These are phyloP conservation scores for Ophiosphaerella herpotricha DNA, from an alignment of 2,329 filamentous ascomycete species.

Conservation along the genomic window DNA sequence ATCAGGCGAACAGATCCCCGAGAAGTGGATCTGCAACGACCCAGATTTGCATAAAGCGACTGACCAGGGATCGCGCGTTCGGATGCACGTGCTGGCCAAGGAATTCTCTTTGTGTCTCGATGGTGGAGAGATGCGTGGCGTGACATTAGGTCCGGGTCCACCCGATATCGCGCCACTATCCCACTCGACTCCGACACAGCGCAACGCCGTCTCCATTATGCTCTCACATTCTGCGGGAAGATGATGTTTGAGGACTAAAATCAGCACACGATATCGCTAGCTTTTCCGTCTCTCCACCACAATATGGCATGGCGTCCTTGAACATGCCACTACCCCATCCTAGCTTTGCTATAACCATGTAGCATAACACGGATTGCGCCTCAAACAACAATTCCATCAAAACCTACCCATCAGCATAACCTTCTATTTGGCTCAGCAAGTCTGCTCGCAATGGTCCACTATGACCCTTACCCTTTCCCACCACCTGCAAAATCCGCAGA, in stretches of 20 bases:
- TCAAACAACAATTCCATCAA: too few species aligned
- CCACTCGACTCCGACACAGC: background rate
- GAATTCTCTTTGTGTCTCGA: background rate
- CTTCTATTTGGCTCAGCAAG: background rate
- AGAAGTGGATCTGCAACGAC: too few species aligned
- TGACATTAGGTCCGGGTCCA: constrained; percentile 5
- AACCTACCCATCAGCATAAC: background rate
- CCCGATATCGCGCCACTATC: constrained; percentile 4
- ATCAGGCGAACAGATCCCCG: too few species aligned
- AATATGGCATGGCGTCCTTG: background rate
- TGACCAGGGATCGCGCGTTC: too few species aligned
- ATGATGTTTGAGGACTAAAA: background rate
- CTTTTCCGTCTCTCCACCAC: background rate
- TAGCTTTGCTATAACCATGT: too few species aligned
- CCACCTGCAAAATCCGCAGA: constrained; percentile 8
- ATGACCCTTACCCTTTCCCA: background rate
- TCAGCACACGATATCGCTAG: too few species aligned
- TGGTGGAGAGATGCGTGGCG: constrained; percentile 14
- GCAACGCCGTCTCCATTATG: background rate
- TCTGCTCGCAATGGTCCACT: constrained; percentile 3
- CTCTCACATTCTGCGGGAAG: background rate
- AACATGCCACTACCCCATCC: too few species aligned
- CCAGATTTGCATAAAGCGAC: too few species aligned
- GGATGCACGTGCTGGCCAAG: background rate
- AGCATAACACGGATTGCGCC: too few species aligned